A percentile compares a stretch with the other conserved stretches of the same genome.
phyloP scores from a whole-genome alignment of 1,139 yeast species.

The Geotrichum restrictum region DNA sequence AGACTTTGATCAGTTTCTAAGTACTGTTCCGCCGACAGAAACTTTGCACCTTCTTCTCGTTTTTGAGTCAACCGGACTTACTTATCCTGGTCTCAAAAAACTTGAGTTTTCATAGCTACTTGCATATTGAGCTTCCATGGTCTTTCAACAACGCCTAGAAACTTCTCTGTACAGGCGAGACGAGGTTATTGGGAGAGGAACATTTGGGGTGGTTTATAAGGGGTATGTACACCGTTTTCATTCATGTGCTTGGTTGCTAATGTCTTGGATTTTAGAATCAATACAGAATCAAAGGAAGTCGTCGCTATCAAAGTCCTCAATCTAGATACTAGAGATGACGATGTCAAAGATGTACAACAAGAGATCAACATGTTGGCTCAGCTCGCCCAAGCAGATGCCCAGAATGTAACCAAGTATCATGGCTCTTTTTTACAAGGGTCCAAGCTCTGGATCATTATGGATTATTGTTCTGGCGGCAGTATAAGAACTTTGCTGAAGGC shows the following conservation, averaged over 20 bases:
- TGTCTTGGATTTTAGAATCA: conserved; percentile 31
- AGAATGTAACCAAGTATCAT: conserved; percentile 83
- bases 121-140: conserved; percentile 15
- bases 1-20: conserved; percentile 9
- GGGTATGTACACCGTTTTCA: conserved; percentile 42
- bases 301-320: conserved; percentile 93
- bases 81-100: not conserved
- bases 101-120: not conserved
- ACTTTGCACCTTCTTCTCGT: not conserved
- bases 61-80: not conserved
- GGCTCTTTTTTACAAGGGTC: conserved; percentile 86
- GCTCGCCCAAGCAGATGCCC: conserved; percentile 66
- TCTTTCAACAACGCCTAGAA: conserved; percentile 25
- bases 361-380: conserved; percentile 85
- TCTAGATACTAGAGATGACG: conserved; percentile 90
- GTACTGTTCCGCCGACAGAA: not conserved
- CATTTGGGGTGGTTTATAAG: conserved; percentile 93
- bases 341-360: conserved; percentile 88
- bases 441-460: conserved; percentile 96
- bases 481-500: conserved; percentile 82
- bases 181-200: conserved; percentile 92
- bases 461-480: conserved; percentile 95
- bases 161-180: conserved; percentile 59
- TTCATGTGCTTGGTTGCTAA: conserved; percentile 25
- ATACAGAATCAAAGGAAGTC: conserved; percentile 61